Conservation (phyloP, 169 alveolate genomes). For the Plasmodium adleri region DNA sequence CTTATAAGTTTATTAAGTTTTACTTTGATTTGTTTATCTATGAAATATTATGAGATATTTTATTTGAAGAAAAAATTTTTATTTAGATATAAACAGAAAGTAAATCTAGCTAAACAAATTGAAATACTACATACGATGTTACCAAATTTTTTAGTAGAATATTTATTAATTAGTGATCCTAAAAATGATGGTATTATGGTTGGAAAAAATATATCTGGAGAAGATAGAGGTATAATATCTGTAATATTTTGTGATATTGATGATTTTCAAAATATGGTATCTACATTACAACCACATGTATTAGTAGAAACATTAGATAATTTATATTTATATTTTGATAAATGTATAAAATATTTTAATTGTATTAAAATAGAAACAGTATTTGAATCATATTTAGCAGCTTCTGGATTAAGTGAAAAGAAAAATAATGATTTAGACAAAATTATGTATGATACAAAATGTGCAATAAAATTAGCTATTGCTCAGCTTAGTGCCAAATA, state of each 20-base stretch:
- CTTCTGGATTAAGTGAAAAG: conserved; percentile 88
- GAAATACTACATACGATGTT: conserved; percentile 92
- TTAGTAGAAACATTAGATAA: conserved; percentile 94
- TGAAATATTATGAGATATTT: conserved; percentile 89
- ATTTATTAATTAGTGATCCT: conserved; percentile 82
- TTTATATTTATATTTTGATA: conserved; percentile 94
- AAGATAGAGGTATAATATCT: conserved; percentile 94
- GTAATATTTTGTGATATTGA: conserved; percentile 97
- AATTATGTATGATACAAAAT: conserved; percentile 74
- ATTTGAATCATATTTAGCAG: conserved; percentile 93
- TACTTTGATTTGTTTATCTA: conserved; percentile 83
- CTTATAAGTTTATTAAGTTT: conserved; percentile 84
- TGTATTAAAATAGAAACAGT: conserved; percentile 93
- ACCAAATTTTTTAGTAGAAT: conserved; percentile 91
- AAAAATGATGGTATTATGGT: conserved; percentile 81
- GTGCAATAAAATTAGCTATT: conserved; percentile 77
- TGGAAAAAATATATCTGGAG: conserved; percentile 84
- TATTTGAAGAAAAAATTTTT: conserved; percentile 86
- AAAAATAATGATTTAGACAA: conserved; percentile 39
- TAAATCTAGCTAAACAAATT: conserved; percentile 87
- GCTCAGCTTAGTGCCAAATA: conserved; percentile 75
- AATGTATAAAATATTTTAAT: conserved; percentile 94
- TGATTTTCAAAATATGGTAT: conserved; percentile 96
- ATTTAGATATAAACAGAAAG: conserved; percentile 85
- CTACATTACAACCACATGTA: conserved; percentile 92